phyloP scores from a whole-genome alignment of 1,139 yeast genomes.

The Nadsonia commutata region DNA sequence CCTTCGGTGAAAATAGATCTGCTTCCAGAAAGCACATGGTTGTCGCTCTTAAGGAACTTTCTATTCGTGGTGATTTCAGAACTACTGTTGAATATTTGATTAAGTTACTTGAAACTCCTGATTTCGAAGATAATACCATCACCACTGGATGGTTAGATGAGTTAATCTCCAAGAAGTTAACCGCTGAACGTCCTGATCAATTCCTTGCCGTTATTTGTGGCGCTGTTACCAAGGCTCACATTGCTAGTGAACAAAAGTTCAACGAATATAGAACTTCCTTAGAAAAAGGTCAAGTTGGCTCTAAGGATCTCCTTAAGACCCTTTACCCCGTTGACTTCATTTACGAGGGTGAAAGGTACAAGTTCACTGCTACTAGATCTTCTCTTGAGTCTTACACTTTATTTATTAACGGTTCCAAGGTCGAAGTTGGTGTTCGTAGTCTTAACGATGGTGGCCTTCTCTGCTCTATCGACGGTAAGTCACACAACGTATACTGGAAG shows the following conservation, averaged over 20 bases:
- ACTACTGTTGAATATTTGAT: constrained; percentile 95
- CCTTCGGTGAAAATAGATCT: constrained; percentile 96
- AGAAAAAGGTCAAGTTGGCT: constrained; percentile 92
- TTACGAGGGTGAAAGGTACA: constrained; percentile 84
- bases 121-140: constrained; percentile 87
- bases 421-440: constrained; percentile 72
- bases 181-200: constrained; percentile 94
- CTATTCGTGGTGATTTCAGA: constrained; percentile 95
- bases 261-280: constrained; percentile 55
- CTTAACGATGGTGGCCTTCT: constrained; percentile 91
- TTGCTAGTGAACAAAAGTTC: constrained; percentile 59
- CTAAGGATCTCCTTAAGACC: constrained; percentile 64
- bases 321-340: constrained; percentile 88
- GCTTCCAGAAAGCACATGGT: constrained; percentile 98
- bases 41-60: constrained; percentile 88
- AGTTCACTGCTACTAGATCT: constrained; percentile 89
- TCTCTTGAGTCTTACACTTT: constrained; percentile 73
- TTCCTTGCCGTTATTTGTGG: constrained; percentile 88
- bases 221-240: constrained; percentile 88
- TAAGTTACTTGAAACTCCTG: constrained; percentile 89
- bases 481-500: constrained; percentile 93
- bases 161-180: constrained; percentile 77
- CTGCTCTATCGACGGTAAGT: constrained; percentile 77
- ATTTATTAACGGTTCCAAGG: constrained; percentile 85
- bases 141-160: constrained; percentile 99